Conservation (phyloP, 306 rosid species). For the Parietaria judaica region DNA sequence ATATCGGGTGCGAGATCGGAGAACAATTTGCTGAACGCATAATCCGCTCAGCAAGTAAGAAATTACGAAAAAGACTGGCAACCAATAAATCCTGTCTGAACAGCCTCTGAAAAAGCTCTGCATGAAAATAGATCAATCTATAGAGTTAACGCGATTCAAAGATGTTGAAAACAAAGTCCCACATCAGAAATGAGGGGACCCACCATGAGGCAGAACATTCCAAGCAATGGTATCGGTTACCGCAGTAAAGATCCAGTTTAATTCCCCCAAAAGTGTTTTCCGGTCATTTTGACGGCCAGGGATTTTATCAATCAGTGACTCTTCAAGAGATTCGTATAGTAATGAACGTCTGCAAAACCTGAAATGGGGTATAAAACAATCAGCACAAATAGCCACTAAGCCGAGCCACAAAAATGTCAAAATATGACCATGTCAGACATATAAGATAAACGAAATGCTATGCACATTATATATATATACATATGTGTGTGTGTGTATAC, state of each 20-base stretch:
- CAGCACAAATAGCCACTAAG: background rate
- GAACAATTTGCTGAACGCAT: constrained; percentile 99
- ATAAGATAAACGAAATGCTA: background rate
- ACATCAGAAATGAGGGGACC: constrained; percentile 7
- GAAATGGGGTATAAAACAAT: constrained; percentile 20
- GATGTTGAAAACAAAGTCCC: background rate
- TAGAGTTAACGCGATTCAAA: constrained; percentile 8
- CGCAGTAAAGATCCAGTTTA: constrained; percentile 98
- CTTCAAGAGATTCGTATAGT: constrained; percentile 67
- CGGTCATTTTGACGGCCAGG: constrained; percentile 98
- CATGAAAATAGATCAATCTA: constrained; percentile 17
- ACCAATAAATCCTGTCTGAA: constrained; percentile 96
- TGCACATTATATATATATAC: background rate
- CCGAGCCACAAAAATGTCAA: background rate
- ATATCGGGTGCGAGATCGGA: constrained; percentile 78
- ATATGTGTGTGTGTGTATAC: too few species aligned
- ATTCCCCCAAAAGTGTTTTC: constrained; percentile 90
- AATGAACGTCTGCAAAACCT: constrained; percentile 92
- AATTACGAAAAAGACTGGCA: constrained; percentile 86
- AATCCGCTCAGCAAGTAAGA: constrained; percentile 93
- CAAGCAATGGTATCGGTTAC: constrained; percentile 98
- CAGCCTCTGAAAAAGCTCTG: constrained; percentile 95
- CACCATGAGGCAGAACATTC: constrained; percentile 99
- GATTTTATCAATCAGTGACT: constrained; percentile 79
- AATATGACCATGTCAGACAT: background rate